phyloP scores from a whole-genome alignment of 2,329 filamentous ascomycete species.

The Emericellopsis cladophorae region DNA sequence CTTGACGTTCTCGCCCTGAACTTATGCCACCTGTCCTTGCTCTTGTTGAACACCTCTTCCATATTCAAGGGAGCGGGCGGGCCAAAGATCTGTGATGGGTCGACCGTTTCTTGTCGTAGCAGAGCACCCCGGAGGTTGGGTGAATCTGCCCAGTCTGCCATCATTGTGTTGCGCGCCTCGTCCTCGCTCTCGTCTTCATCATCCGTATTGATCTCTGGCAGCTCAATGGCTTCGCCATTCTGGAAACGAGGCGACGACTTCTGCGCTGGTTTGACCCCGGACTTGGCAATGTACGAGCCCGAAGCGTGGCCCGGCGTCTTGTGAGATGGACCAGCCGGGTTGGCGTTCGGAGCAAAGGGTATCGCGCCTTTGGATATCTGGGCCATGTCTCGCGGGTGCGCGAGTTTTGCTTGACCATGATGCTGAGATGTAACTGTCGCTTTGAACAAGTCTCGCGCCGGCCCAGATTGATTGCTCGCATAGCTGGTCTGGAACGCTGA shows the following conservation, averaged over 20 bases:
- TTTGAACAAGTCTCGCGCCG: conserved; percentile 50
- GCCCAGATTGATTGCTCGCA: conserved; percentile 39
- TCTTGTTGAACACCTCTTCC: conserved; percentile 92
- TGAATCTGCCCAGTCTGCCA: conserved; percentile 80
- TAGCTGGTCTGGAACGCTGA: conserved; percentile 50
- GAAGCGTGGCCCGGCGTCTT: conserved; percentile 57
- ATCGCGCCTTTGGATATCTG: conserved; percentile 82
- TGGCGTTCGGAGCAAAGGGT: conserved; percentile 66
- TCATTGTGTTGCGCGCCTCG: conserved; percentile 18
- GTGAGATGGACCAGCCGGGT: conserved; percentile 34
- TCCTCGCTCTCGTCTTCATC: conserved; percentile 70
- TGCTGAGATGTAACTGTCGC: conserved; percentile 55
- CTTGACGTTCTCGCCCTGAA: conserved; percentile 87
- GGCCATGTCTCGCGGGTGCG: conserved; percentile 70
- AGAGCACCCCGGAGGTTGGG: conserved; percentile 69
- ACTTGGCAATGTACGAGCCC: conserved; percentile 28
- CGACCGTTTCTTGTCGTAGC: conserved; percentile 69
- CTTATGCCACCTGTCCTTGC: conserved; percentile 72
- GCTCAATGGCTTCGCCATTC: conserved; percentile 78
- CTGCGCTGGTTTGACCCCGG: conserved; percentile 44
- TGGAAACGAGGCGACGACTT: conserved; percentile 74
- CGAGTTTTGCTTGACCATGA: conserved; percentile 47
- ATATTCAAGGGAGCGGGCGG: conserved; percentile 80
- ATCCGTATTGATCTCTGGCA: conserved; percentile 92
- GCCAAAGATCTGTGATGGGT: conserved; percentile 79